Evolutionary conservation across 441 rosid species (phyloP), one percentile per base, ranked within the genome.

Genomic region (Adansonia madagascariensis): DNA sequence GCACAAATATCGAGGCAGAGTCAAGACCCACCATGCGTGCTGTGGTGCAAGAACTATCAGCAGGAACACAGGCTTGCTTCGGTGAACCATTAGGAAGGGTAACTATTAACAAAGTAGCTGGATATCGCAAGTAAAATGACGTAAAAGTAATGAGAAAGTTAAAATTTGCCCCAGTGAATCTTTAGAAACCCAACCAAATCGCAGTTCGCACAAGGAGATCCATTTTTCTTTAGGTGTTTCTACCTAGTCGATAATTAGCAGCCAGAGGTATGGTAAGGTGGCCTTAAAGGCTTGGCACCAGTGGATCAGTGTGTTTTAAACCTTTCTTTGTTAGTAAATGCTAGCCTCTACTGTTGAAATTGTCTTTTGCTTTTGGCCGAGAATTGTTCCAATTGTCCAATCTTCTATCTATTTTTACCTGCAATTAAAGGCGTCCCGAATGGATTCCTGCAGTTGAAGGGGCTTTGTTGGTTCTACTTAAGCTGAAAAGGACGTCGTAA

Each of bases 21-120:
- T 75, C 79, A 6, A 69, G 93, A 44, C 93, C 95, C 64, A 56
- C 68, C 31, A 91, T 91, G 93, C 85, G 80, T 17, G 81, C 76
- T 27, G 85, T 89, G 64, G 91, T 93, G 1, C 92, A 86, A 82
- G 89, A 89, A 77, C 49, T 88, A 47, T 84, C 88, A 3, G 85
- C 88, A 1, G 73, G 73, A 61, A 56, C 85, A 11, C 88, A 65
- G 74, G 81, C 85, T 35, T 80, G 9, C 77, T 39, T 79, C 57
- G 7, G 78, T 11, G 85, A 85, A 68, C 82, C 89, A 15, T 22
- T 86, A 4, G 74, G 74, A 20, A 31, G 8, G n/a, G 76, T 79
- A 44, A 78, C 84, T 8, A 35, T 85, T 47, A 59, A 74, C 84
- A 80, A 71, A 65, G 72, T 85, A 46, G 53, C 72, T 3, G 74